Percentiles rank a stretch among this genome's conserved stretches.
Evolutionary conservation across 192 early-diverging fungal genomes (phyloP).

Genomic region (Backusella parvicylindrica): DNA sequence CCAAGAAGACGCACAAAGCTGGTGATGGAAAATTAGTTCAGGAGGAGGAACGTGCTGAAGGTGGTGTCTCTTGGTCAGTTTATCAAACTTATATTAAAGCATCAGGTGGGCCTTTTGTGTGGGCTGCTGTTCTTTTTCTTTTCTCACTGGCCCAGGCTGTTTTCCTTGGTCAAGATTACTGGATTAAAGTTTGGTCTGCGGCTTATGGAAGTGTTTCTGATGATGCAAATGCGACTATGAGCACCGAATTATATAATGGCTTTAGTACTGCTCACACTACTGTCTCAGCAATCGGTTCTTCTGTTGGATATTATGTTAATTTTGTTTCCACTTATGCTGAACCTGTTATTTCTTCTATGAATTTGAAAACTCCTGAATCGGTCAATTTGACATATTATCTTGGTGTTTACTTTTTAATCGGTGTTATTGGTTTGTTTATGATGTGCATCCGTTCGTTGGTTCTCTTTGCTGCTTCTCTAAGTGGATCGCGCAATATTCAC

Average conservation of each 20-base stretch:
- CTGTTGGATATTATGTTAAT: not conserved
- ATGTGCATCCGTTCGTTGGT: slow-evolving; percentile 37
- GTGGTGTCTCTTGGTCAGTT: slow-evolving; percentile 69
- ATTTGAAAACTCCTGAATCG: not conserved
- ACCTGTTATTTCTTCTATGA: not conserved
- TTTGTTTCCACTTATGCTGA: not conserved
- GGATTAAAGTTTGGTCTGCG: slow-evolving; percentile 62
- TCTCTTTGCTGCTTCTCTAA: slow-evolving; percentile 45
- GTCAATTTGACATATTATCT: slow-evolving; percentile 62
- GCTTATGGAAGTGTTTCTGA: slow-evolving; percentile 15
- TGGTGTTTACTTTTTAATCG: slow-evolving; percentile 55
- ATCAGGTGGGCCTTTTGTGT: slow-evolving; percentile 63
- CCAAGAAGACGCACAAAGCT: slow-evolving; percentile 38
- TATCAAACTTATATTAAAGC: slow-evolving; percentile 77
- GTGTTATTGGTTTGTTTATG: slow-evolving; percentile 40
- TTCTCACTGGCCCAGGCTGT: slow-evolving; percentile 39
- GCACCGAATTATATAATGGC: not conserved
- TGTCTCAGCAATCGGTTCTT: not conserved
- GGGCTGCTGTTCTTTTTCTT: slow-evolving; percentile 50
- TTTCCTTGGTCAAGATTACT: slow-evolving; percentile 55
- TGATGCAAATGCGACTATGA: not conserved
- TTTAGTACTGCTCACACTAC: not conserved
- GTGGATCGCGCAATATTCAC: slow-evolving; percentile 61
- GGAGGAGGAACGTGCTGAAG: slow-evolving; percentile 82
- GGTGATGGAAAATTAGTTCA: slow-evolving; percentile 64